Evolutionary conservation across 495 filamentous ascomycete genomes (phyloP).

Genomic region (Xylaria sp.): DNA sequence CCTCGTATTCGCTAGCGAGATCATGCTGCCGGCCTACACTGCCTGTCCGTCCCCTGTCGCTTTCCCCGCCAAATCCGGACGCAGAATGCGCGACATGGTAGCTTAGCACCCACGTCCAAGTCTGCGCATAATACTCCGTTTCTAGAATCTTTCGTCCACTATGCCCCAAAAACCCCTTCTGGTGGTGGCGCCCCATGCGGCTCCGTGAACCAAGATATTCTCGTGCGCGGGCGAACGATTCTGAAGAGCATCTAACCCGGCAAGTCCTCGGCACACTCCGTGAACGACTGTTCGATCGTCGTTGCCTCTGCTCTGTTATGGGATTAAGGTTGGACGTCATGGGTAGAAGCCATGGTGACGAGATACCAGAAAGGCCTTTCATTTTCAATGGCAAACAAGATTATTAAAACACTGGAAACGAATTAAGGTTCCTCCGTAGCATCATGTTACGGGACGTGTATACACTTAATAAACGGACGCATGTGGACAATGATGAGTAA

Average conservation of each 20-base stretch:
- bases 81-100: background rate
- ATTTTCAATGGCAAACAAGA: background rate
- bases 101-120: background rate
- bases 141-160: background rate
- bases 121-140: background rate
- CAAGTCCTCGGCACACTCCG: background rate
- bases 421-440: background rate
- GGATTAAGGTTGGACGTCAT: background rate
- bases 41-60: constrained; percentile 2
- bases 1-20: constrained; percentile 23
- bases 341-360: background rate
- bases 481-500: constrained; percentile 9
- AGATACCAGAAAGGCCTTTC: background rate
- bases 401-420: background rate
- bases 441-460: background rate
- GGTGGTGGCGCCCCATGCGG: background rate
- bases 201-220: constrained; percentile 7
- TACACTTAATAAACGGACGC: background rate
- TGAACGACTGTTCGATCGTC: background rate
- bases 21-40: background rate
- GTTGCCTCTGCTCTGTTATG: background rate
- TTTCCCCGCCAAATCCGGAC: background rate
- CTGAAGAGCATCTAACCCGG: background rate
- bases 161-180: background rate
- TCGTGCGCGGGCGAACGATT: background rate